These are phyloP conservation scores for Saccharum hybrid DNA, from an alignment of 202 grass and related monocot genomes.

Conservation along the genomic window DNA sequence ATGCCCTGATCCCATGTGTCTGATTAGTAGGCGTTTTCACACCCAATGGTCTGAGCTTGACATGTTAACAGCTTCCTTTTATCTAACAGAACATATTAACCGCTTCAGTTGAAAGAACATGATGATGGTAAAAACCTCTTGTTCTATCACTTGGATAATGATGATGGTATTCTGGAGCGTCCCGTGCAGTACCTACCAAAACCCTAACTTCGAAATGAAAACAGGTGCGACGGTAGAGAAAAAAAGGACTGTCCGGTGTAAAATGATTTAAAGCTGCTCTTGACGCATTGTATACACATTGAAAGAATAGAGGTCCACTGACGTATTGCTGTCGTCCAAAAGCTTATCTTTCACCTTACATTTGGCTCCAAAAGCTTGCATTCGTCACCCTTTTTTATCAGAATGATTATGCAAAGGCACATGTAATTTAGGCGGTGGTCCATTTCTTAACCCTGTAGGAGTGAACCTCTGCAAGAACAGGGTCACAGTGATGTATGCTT, in stretches of 20 bases:
- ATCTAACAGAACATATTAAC: background rate
- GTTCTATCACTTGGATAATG: background rate
- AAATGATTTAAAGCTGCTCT: conserved; percentile 37
- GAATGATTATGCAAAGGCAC: conserved; percentile 29
- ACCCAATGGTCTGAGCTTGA: background rate
- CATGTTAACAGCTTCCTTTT: background rate
- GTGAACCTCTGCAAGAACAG: conserved; percentile 43
- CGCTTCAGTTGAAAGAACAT: conserved; percentile 25
- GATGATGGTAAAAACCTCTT: background rate
- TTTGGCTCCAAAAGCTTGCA: conserved; percentile 40
- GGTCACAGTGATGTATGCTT: conserved; percentile 9
- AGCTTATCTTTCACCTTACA: conserved; percentile 41
- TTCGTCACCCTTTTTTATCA: conserved; percentile 32
- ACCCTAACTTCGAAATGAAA: conserved; percentile 44
- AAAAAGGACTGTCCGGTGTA: conserved; percentile 37
- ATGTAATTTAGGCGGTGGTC: conserved; percentile 42
- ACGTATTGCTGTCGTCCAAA: conserved; percentile 58
- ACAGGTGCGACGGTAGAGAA: conserved; percentile 28
- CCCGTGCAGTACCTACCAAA: conserved; percentile 32
- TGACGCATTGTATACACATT: conserved; percentile 32
- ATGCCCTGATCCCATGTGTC: background rate
- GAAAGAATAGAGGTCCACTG: conserved; percentile 45
- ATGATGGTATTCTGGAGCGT: background rate
- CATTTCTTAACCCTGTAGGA: conserved; percentile 39
- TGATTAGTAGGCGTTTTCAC: conserved; percentile 4